Percentiles rank a stretch among this genome's conserved stretches.
phyloP scores from a whole-genome alignment of 2,329 filamentous ascomycete genomes.

The Coniochaeta prunicola region DNA sequence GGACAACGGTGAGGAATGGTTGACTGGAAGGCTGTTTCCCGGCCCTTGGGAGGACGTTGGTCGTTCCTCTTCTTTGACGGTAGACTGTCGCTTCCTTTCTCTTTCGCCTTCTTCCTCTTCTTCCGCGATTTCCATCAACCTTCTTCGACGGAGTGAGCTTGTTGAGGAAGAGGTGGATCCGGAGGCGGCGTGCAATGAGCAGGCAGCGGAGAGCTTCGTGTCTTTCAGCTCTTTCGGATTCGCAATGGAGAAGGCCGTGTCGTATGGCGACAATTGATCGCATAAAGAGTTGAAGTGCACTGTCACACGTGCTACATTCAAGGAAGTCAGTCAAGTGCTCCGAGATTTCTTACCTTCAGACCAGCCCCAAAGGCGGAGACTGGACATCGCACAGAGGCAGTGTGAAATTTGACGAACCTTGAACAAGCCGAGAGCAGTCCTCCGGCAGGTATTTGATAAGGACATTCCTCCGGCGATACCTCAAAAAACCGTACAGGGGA shows the following conservation, averaged over 20 bases:
- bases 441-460: conserved; percentile 90
- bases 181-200: conserved; percentile 81
- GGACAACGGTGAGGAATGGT: conserved; percentile 22
- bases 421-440: conserved; percentile 79
- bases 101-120: conserved; percentile 65
- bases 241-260: conserved; percentile 73
- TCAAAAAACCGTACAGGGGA: conserved; percentile 85
- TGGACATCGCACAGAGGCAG: not conserved
- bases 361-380: not conserved
- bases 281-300: conserved; percentile 62
- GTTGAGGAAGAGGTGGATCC: conserved; percentile 80
- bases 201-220: conserved; percentile 78
- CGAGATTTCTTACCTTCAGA: not conserved
- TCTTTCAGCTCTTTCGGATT: conserved; percentile 76
- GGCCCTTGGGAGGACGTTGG: conserved; percentile 9
- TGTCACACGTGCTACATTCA: conserved; percentile 65
- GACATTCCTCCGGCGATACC: conserved; percentile 83
- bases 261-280: conserved; percentile 75
- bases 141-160: conserved; percentile 68
- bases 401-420: conserved; percentile 60
- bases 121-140: conserved; percentile 89
- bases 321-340: conserved; percentile 2
- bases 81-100: conserved; percentile 50
- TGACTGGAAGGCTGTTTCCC: conserved; percentile 16
- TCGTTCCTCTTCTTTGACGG: conserved; percentile 38